Conservation (phyloP, 139 green algal species). For the Chlamydomonas sp. region DNA sequence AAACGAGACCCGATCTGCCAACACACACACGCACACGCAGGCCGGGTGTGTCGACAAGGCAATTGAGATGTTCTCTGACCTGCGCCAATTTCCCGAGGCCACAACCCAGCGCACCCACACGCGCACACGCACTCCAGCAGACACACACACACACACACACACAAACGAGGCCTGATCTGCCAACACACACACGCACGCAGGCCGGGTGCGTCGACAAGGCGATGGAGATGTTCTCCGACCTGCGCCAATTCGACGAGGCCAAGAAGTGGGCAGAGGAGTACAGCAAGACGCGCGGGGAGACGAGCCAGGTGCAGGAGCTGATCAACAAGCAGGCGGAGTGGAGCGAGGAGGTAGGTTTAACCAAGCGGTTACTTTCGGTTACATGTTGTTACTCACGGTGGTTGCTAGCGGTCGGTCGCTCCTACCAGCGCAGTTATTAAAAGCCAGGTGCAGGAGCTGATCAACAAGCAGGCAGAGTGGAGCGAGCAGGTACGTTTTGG, state of each 20-base stretch:
- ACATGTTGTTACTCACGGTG: too few relatives aligned
- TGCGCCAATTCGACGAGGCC: slow-evolving; percentile 75
- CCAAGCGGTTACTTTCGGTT: too few relatives aligned
- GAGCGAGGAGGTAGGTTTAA: slow-evolving; percentile 74
- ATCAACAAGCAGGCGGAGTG: slow-evolving; percentile 72
- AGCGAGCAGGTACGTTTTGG: too few relatives aligned
- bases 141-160: neutral
- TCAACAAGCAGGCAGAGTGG: slow-evolving; percentile 73
- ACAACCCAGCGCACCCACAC: neutral
- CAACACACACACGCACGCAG: neutral
- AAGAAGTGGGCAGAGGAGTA: slow-evolving; percentile 68
- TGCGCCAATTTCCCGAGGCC: too few relatives aligned
- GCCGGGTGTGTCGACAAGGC: neutral
- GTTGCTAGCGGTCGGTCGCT: too few relatives aligned
- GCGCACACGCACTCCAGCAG: neutral
- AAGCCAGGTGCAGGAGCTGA: slow-evolving; percentile 49
- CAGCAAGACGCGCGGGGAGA: slow-evolving; percentile 32
- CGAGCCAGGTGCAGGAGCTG: slow-evolving; percentile 41
- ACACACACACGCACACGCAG: neutral
- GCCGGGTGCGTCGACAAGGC: slow-evolving; percentile 42
- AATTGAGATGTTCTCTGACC: neutral
- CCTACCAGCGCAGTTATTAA: too few relatives aligned
- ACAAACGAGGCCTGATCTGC: neutral
- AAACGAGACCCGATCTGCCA: neutral
- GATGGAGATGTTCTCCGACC: slow-evolving; percentile 76